Evolutionary conservation across 2,329 filamentous ascomycete genomes (phyloP).

Genomic region (Xylariomycetidae sp.): DNA sequence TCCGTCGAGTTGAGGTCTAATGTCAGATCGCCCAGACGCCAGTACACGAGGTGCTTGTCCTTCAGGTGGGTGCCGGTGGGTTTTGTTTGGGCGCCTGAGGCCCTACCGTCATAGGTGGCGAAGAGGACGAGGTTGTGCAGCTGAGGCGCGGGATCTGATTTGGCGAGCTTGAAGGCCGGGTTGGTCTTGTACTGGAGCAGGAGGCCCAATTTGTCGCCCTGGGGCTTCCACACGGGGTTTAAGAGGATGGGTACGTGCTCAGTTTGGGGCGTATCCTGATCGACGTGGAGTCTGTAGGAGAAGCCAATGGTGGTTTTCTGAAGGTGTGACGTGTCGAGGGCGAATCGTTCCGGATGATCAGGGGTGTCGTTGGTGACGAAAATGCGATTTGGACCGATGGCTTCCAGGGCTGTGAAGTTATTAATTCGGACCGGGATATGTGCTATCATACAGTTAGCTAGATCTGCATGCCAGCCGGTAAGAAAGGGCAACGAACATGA

Average conservation of each 20-base stretch:
- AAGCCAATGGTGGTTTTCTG: slow-evolving; percentile 76
- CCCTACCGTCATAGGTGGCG: slow-evolving; percentile 64
- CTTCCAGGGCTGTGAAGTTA: slow-evolving; percentile 83
- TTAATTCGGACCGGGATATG: slow-evolving; percentile 74
- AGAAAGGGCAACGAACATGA: slow-evolving; percentile 41
- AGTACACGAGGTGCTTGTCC: slow-evolving; percentile 74
- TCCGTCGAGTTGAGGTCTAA: slow-evolving; percentile 56
- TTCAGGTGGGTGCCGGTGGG: slow-evolving; percentile 74
- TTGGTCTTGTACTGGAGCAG: slow-evolving; percentile 83
- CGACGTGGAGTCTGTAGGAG: slow-evolving; percentile 82
- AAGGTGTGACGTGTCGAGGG: slow-evolving; percentile 67
- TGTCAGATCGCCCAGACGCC: slow-evolving; percentile 73
- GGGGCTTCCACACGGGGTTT: slow-evolving; percentile 74
- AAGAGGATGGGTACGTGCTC: slow-evolving; percentile 69
- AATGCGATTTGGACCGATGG: slow-evolving; percentile 87
- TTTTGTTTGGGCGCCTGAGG: slow-evolving; percentile 69
- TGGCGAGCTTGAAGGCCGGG: slow-evolving; percentile 50
- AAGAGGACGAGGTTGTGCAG: slow-evolving; percentile 73
- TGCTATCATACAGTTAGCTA: slow-evolving; percentile 33
- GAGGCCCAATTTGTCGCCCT: slow-evolving; percentile 79
- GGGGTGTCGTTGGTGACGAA: slow-evolving; percentile 68
- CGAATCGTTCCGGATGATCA: slow-evolving; percentile 74
- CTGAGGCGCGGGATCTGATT: slow-evolving; percentile 41
- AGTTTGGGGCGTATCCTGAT: slow-evolving; percentile 42
- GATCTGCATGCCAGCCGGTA: too few relatives aligned